phyloP scores from a whole-genome alignment of 2,329 filamentous ascomycete species.

The Colletotrichum lupini region DNA sequence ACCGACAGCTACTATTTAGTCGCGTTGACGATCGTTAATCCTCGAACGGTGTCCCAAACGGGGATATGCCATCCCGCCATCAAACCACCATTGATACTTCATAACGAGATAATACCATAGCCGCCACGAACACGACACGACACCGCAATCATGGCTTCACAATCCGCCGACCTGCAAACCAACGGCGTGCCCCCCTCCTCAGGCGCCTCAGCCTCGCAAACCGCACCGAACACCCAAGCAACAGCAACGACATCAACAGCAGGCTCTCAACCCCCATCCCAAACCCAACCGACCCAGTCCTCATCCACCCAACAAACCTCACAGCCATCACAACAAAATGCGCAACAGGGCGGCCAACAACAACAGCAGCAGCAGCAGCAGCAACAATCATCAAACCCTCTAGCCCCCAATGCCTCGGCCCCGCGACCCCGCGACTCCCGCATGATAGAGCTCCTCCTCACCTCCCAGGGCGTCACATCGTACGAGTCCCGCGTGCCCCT shows the following conservation, averaged over 20 bases:
- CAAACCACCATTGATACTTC: not conserved
- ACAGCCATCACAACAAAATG: conserved; percentile 35
- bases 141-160: conserved; percentile 41
- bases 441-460: conserved; percentile 82
- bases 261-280: conserved; percentile 28
- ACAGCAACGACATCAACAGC: conserved; percentile 41
- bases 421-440: conserved; percentile 81
- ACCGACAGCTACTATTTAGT: no score
- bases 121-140: not conserved
- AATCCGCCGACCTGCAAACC: conserved; percentile 56
- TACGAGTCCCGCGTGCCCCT: conserved; percentile 87
- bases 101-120: not conserved
- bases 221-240: conserved; percentile 49
- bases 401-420: conserved; percentile 49
- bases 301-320: conserved; percentile 38
- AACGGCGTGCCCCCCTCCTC: conserved; percentile 63
- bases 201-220: conserved; percentile 48
- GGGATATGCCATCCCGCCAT: conserved; percentile 6
- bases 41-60: not conserved
- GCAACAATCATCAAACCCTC: conserved; percentile 29
- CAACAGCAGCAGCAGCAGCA: conserved; percentile 19
- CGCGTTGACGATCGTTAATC: not conserved
- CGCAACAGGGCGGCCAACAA: conserved; percentile 9
- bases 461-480: conserved; percentile 80
- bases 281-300: conserved; percentile 31